Evolutionary conservation across 495 filamentous ascomycete genomes (phyloP), one percentile per base, ranked within the genome.

Genomic region (Penicillium cosmopolitanum): DNA sequence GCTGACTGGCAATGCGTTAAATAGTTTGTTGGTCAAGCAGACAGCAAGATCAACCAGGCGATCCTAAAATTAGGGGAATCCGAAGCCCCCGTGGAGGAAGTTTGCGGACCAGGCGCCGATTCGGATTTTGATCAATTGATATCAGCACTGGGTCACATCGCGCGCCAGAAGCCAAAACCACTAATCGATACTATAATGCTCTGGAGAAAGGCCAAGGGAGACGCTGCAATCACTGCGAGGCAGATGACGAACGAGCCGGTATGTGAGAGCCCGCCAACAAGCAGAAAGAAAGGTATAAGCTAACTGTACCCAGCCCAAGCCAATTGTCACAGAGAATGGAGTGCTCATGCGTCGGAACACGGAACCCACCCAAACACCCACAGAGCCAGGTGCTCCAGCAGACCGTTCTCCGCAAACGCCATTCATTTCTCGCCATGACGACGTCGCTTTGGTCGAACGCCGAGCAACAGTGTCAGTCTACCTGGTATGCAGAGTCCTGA

Each of bases 131-230:
- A 99, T 75, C 95, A 97, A 72, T 84, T 97, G 64, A 93, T 99
- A 48, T 88, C 89, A 5, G 94, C 96, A 16, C 79, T 98, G 48
- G 95, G 95, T 23, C 92, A 94, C 72, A 96, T 99, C 67, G 91
- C 92, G 53, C 89, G 92, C 34, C 88, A 90, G 65, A 96, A 97
- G 64, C 96, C 95, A 5, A 97, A 93, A 65, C 89, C 91, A n/a
- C 73, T 98, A 54, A 96, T 98, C 63, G 94, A 98, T 73, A 91
- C 91, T 10, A 89, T 98, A 61, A 98, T 98, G 92, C 85, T 92
- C 19, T 98, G 95, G 95, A 85, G 96, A 42, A 97, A 97, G 72
- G 87, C 84, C 42, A 97, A 96, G 75, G 94, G 93, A 63, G 95
- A 97, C 74, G 87, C 90, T 11, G 91, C 92, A 28, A 85, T 82